phyloP scores from a whole-genome alignment of 306 rosid species.

The Mimosa pudica region DNA sequence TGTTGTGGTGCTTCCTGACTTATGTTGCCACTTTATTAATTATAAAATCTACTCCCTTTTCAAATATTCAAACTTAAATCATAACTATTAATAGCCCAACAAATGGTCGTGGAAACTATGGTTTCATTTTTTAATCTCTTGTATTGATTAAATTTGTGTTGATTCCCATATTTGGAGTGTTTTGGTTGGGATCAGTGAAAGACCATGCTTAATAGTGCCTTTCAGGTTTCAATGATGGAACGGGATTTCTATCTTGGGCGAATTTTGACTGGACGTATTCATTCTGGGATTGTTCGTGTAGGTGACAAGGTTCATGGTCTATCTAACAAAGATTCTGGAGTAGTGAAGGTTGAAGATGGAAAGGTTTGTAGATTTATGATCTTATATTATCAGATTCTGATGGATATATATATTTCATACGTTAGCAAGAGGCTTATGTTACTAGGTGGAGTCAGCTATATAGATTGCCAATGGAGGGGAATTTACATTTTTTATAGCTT shows the following conservation, averaged over 20 bases:
- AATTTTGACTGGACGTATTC: slow-evolving; percentile 89
- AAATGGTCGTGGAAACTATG: slow-evolving; percentile 18
- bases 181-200: slow-evolving; percentile 44
- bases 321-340: slow-evolving; percentile 69
- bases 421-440: background rate
- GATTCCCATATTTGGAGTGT: slow-evolving; percentile 11
- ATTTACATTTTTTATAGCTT: background rate
- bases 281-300: slow-evolving; percentile 73
- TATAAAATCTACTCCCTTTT: slow-evolving; percentile 13
- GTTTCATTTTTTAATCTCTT: slow-evolving; percentile 31
- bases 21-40: slow-evolving; percentile 2
- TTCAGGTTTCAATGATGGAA: slow-evolving; percentile 99
- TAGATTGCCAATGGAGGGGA: background rate
- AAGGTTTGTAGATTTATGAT: slow-evolving; percentile 59
- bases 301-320: slow-evolving; percentile 95
- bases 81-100: slow-evolving; percentile 9
- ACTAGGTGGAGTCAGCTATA: background rate
- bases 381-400: slow-evolving; percentile 27
- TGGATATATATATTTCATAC: background rate
- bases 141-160: slow-evolving; percentile 3
- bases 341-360: slow-evolving; percentile 89
- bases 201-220: slow-evolving; percentile 50
- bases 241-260: slow-evolving; percentile 86
- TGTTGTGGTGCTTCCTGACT: background rate
- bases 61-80: slow-evolving; percentile 19